These are phyloP conservation scores for Rhododendron mucronatum DNA, from an alignment of 148 eudicot species.

Conservation along the genomic window DNA sequence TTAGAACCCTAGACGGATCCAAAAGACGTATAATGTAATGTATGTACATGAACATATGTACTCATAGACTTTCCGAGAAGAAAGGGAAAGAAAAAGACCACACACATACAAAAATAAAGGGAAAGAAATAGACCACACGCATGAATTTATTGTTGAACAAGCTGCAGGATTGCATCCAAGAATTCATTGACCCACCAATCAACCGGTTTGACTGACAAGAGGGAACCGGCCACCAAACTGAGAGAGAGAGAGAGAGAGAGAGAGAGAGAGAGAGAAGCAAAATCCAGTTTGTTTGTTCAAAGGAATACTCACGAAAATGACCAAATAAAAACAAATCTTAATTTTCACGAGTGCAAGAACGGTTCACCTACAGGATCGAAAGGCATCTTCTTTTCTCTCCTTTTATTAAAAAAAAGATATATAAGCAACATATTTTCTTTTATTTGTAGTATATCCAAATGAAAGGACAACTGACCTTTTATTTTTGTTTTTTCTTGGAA, in stretches of 20 bases:
- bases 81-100: no score
- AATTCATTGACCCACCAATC: constrained; percentile 6
- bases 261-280: no score
- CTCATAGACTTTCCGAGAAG: no score
- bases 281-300: neutral
- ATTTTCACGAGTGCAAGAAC: neutral
- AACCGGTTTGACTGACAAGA: neutral
- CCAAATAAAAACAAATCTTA: neutral
- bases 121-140: neutral
- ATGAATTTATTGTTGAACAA: constrained; percentile 10
- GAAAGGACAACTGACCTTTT: neutral
- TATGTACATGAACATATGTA: no score
- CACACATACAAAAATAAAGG: neutral
- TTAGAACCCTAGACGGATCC: no score
- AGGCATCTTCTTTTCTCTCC: neutral
- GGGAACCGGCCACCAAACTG: constrained; percentile 5
- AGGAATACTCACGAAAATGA: neutral
- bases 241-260: neutral
- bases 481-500: neutral
- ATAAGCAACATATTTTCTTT: neutral
- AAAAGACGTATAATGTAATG: no score
- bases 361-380: constrained; percentile 2
- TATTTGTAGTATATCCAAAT: neutral
- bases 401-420: neutral
- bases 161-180: neutral